Base-by-base conservation (phyloP, 2,329 filamentous ascomycete species). In the Ceratocystis smalleyi region DNA sequence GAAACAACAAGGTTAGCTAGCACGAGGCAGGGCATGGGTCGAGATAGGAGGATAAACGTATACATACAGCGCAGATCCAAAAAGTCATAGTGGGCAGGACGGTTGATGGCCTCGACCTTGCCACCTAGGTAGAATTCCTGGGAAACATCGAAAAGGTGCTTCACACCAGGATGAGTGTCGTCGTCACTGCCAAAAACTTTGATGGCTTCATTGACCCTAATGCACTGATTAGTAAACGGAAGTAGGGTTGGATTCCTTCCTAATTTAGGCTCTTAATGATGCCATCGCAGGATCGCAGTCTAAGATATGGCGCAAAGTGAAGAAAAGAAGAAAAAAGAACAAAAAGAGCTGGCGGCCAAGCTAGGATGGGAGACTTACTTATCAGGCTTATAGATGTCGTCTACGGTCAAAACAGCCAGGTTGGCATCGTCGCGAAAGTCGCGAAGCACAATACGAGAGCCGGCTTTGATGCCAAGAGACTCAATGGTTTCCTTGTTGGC, bases 81-180 rank as follows among this genome's bases (percentile, higher is more conserved):
- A 79, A 97, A 97, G 79, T 99, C 94, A 80, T 99, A 99, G 82
- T 99, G 94, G 79, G 95, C 91, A 67, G 96, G 83, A 70, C 90
- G 88, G 82, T 92, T 92, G 74, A 99, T 86, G 68, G 94, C 94
- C 74, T 97, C 89, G 69, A 99, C 79, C 83, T 95, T 96, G 74
- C 94, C 94, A 73, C 94, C 94, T 68, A 99, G 83, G 76, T 97
- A 97, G 76, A 86, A 95, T 67, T 96, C 91, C 71, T 89, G 80
- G 68, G 88, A 86, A 45, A 84, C 86, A 72, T 85, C 82, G 79
- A 87, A 86, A 68, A 99, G 85, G 79, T 95, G 94, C 77, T 88
- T 89, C 75, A 97, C 83, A 67, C 94, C 94, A 51, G 94, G 94
- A 78, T 96, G 91, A 70, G 89, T 88, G 70, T 89, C 86, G 71